Evolutionary conservation across 306 rosid species (phyloP).

Genomic region (Hippophae rhamnoides): DNA sequence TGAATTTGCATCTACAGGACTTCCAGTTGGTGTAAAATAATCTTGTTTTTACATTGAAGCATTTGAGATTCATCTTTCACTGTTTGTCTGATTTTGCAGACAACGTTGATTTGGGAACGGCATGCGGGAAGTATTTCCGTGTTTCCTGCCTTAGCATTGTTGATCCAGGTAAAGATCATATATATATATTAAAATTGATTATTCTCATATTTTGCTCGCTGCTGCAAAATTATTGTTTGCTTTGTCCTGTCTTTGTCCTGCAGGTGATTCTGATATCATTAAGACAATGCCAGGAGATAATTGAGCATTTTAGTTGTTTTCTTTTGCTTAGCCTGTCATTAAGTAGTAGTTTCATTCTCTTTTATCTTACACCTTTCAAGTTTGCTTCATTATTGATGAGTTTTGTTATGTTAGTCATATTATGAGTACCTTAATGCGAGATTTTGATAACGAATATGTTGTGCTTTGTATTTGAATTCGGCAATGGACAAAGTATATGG

Average conservation of each 20-base stretch:
- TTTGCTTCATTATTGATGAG: too few relatives aligned
- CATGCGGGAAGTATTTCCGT: slow-evolving; percentile 41
- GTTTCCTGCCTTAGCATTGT: slow-evolving; percentile 44
- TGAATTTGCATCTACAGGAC: too few relatives aligned
- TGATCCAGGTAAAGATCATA: slow-evolving; percentile 25
- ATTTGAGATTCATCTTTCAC: background rate
- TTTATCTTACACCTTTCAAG: too few relatives aligned
- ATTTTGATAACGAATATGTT: too few relatives aligned
- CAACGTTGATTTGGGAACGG: slow-evolving; percentile 42
- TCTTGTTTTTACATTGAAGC: background rate
- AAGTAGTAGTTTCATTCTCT: too few relatives aligned
- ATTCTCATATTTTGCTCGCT: background rate
- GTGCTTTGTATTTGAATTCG: too few relatives aligned
- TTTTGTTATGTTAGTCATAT: too few relatives aligned
- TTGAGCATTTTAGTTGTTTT: slow-evolving; percentile 6
- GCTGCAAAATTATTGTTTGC: background rate
- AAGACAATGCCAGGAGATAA: slow-evolving; percentile 36
- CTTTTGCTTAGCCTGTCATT: too few relatives aligned
- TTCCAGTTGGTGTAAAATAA: too few relatives aligned
- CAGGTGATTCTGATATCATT: slow-evolving; percentile 48
- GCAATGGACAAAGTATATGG: too few relatives aligned
- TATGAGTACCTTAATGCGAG: too few relatives aligned
- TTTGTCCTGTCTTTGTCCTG: background rate
- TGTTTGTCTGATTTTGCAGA: slow-evolving; percentile 18
- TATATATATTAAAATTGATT: background rate